Percentiles rank a stretch among this genome's conserved stretches.
phyloP scores from a whole-genome alignment of 2,329 filamentous ascomycete genomes.

The Ophiosphaerella herpotricha region DNA sequence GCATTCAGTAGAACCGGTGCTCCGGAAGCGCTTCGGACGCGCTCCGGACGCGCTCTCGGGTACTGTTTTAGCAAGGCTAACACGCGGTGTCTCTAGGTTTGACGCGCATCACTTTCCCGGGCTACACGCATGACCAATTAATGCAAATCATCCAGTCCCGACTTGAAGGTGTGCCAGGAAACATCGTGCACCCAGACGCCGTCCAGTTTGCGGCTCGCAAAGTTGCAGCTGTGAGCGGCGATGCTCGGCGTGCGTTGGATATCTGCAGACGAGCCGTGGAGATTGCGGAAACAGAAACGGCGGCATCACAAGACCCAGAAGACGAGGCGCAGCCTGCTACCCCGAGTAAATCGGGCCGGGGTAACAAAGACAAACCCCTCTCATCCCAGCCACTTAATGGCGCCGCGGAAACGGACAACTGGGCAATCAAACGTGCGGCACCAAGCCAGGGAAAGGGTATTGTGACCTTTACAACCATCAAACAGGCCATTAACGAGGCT shows the following conservation, averaged over 20 bases:
- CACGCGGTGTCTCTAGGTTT: constrained; percentile 57
- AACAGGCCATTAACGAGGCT: constrained; percentile 91
- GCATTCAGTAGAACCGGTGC: constrained; percentile 18
- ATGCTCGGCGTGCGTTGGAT: constrained; percentile 88
- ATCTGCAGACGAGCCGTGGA: constrained; percentile 96
- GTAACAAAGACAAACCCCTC: constrained; percentile 37
- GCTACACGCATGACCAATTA: constrained; percentile 95
- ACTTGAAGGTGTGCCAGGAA: constrained; percentile 81
- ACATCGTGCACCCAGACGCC: constrained; percentile 90
- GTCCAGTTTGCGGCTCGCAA: constrained; percentile 96
- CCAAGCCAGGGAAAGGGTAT: constrained; percentile 50
- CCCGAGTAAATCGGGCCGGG: constrained; percentile 62
- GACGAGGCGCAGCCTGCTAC: constrained; percentile 57
- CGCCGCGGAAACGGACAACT: constrained; percentile 25
- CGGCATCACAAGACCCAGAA: constrained; percentile 36
- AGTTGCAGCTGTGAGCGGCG: constrained; percentile 93
- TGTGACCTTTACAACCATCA: constrained; percentile 92
- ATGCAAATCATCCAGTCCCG: constrained; percentile 98
- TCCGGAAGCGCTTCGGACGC: constrained; percentile 6
- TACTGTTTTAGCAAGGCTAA: constrained; percentile 37
- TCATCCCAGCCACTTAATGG: constrained; percentile 19
- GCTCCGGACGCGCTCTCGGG: constrained; percentile 9
- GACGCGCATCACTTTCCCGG: constrained; percentile 93
- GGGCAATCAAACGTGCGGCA: constrained; percentile 30
- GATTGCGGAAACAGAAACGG: constrained; percentile 78